phyloP scores from a whole-genome alignment of 441 rosid genomes.

The Euphorbia neoarborescens region DNA sequence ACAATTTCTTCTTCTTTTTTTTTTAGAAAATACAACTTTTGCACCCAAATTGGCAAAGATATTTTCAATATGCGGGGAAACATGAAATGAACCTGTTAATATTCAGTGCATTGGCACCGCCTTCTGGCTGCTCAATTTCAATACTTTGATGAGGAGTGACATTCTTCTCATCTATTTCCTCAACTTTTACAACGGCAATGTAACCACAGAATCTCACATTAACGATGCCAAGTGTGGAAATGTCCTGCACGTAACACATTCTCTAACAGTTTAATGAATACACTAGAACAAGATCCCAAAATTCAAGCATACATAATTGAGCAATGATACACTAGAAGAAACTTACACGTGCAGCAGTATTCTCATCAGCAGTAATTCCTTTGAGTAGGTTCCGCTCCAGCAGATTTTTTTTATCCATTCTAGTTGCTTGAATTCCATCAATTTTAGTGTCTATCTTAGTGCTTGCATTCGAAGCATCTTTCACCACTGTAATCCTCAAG shows the following conservation, averaged over 20 bases:
- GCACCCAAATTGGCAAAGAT: neutral
- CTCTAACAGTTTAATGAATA: conserved; percentile 1
- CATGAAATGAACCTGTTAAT: conserved; percentile 37
- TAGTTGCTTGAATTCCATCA: conserved; percentile 29
- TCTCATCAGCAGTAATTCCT: conserved; percentile 69
- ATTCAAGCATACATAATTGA: conserved; percentile 4
- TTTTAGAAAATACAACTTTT: neutral
- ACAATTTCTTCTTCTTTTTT: neutral
- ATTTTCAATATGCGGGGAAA: neutral
- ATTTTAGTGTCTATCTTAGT: conserved; percentile 34
- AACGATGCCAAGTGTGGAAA: conserved; percentile 42
- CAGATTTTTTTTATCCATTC: conserved; percentile 26
- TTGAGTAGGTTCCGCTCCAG: conserved; percentile 47
- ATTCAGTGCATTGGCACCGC: conserved; percentile 63
- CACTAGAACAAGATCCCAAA: neutral
- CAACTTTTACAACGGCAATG: conserved; percentile 44
- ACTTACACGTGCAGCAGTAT: conserved; percentile 57
- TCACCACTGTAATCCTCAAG: conserved; percentile 41
- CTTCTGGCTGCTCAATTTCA: conserved; percentile 55
- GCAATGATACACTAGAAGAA: conserved; percentile 5
- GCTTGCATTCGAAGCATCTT: conserved; percentile 32
- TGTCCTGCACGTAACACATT: conserved; percentile 39
- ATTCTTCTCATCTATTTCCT: conserved; percentile 30
- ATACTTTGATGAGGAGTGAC: conserved; percentile 31
- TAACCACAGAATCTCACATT: conserved; percentile 55